phyloP scores from a whole-genome alignment of 106 monocot species.

The Dioscorea dumetorum region DNA sequence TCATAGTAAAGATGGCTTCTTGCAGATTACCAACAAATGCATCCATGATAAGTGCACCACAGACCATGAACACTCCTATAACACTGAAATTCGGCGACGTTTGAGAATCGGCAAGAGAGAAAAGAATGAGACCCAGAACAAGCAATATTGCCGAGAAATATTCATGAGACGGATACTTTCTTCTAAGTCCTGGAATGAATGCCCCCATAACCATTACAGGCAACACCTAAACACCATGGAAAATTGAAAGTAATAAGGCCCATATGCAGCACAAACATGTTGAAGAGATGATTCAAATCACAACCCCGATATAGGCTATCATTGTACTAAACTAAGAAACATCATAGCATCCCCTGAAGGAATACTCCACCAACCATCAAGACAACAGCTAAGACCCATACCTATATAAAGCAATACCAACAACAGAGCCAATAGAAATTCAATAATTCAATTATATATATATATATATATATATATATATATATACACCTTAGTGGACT shows the following conservation, averaged over 20 bases:
- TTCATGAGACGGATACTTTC: slow-evolving; percentile 82
- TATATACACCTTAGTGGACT: slow-evolving; percentile 74
- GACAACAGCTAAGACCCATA: no score
- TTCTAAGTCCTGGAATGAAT: slow-evolving; percentile 81
- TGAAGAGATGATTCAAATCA: no score
- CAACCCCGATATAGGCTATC: no score
- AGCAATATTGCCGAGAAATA: slow-evolving; percentile 78
- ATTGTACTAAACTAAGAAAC: no score
- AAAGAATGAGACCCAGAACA: slow-evolving; percentile 78
- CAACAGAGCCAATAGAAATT: no score
- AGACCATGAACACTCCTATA: slow-evolving; percentile 78
- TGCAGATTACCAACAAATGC: slow-evolving; percentile 88
- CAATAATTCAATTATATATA: no score
- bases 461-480: background rate
- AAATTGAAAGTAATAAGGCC: no score
- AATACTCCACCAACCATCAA: no score
- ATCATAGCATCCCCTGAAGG: no score
- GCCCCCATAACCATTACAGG: slow-evolving; percentile 98
- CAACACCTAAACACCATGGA: slow-evolving; percentile 42
- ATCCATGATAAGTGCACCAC: slow-evolving; percentile 80
- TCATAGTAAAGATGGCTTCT: slow-evolving; percentile 89
- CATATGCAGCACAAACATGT: no score
- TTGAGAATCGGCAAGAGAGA: slow-evolving; percentile 83
- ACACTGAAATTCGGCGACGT: slow-evolving; percentile 88
- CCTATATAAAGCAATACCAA: no score